phyloP scores from a whole-genome alignment of 1,284 basidiomycete genomes.

The Moesziomyces sp. region DNA sequence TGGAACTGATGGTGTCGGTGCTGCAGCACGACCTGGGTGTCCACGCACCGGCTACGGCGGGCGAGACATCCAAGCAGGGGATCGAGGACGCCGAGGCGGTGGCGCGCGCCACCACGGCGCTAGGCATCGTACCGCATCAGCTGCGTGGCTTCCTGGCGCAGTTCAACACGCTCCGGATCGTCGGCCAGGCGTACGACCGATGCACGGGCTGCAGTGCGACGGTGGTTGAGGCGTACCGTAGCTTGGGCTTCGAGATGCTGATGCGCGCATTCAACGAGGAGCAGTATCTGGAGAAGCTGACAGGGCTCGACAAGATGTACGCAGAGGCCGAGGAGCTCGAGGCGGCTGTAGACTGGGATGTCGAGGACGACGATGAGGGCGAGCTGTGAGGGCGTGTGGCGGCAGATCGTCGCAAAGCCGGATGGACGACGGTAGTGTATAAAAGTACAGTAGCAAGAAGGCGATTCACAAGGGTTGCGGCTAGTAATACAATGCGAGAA shows the following conservation, averaged over 20 bases:
- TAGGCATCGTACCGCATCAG: slow-evolving; percentile 92
- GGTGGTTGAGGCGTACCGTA: slow-evolving; percentile 69
- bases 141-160: slow-evolving; percentile 87
- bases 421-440: background rate
- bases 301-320: slow-evolving; percentile 79
- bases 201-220: slow-evolving; percentile 82
- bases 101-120: slow-evolving; percentile 34
- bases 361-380: slow-evolving; percentile 43
- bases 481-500: slow-evolving; percentile 35
- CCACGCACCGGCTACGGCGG: slow-evolving; percentile 34
- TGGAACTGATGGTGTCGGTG: slow-evolving; percentile 88
- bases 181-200: slow-evolving; percentile 83
- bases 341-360: slow-evolving; percentile 52
- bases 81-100: slow-evolving; percentile 28
- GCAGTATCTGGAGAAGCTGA: slow-evolving; percentile 80
- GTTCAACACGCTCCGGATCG: slow-evolving; percentile 84
- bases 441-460: slow-evolving; percentile 7
- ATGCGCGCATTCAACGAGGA: slow-evolving; percentile 83
- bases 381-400: slow-evolving; percentile 7
- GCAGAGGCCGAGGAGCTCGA: slow-evolving; percentile 54
- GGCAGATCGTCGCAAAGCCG: too few species aligned
- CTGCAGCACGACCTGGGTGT: slow-evolving; percentile 76
- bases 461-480: background rate
- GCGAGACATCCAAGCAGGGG: slow-evolving; percentile 23
- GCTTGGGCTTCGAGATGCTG: slow-evolving; percentile 81